Percentiles rank a stretch among this genome's conserved stretches.
phyloP scores from a whole-genome alignment of 805 yeast species.

The Diddensiella santjacobensis region DNA sequence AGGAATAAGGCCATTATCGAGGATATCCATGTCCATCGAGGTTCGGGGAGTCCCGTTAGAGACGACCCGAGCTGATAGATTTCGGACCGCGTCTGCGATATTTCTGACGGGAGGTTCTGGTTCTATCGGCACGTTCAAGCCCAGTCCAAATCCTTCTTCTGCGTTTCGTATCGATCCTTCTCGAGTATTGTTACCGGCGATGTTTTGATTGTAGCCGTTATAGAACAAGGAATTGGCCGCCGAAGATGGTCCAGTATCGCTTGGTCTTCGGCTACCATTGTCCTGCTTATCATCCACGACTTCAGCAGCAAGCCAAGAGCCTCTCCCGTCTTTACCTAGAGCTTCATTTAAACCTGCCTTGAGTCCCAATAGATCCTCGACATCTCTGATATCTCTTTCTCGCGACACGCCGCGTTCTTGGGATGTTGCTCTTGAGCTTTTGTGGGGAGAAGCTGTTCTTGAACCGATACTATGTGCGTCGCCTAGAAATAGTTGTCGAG shows the following conservation, averaged over 20 bases:
- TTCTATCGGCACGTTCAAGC: neutral
- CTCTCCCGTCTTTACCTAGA: conserved; percentile 22
- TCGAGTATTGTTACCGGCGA: neutral
- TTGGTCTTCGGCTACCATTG: neutral
- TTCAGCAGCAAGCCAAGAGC: conserved; percentile 16
- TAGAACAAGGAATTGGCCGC: neutral
- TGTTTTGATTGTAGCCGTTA: neutral
- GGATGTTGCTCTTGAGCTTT: neutral
- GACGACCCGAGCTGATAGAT: conserved; percentile 7
- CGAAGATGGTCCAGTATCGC: neutral
- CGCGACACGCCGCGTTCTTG: neutral
- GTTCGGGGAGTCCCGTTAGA: neutral
- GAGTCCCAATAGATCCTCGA: neutral
- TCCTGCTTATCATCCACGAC: neutral
- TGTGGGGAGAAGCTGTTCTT: neutral
- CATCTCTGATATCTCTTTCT: neutral
- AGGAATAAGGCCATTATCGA: neutral
- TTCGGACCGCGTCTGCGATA: conserved; percentile 3
- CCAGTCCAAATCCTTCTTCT: neutral
- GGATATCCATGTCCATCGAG: neutral
- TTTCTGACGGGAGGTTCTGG: neutral
- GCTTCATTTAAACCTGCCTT: conserved; percentile 21
- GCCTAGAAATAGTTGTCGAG: conserved; percentile 11
- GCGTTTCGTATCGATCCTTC: neutral
- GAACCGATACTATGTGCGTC: neutral